Evolutionary conservation across 345 rosid genomes (phyloP).

Genomic region (Odontarrhena argentea): DNA sequence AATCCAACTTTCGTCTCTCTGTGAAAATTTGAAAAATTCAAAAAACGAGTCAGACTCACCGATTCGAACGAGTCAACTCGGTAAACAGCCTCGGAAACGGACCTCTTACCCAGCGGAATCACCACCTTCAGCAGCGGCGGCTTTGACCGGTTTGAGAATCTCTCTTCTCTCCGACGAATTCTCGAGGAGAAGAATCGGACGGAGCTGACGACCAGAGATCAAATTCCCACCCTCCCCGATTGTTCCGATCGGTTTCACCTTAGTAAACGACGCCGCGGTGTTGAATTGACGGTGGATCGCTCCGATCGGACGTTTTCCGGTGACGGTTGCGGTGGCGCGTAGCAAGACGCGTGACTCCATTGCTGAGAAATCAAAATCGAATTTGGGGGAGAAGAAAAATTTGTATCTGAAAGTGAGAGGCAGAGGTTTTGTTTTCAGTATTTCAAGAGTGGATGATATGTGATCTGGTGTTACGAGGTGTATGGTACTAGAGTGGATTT

Average conservation of each 20-base stretch:
- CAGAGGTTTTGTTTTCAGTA: slow-evolving; percentile 28
- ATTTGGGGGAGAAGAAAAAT: too few relatives aligned
- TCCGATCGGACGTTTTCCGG: slow-evolving; percentile 46
- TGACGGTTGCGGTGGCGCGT: slow-evolving; percentile 53
- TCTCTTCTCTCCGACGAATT: slow-evolving; percentile 45
- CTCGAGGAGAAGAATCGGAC: slow-evolving; percentile 70
- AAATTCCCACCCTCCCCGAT: slow-evolving; percentile 74
- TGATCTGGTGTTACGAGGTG: neutral
- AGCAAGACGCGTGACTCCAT: slow-evolving; percentile 88
- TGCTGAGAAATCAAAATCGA: too few relatives aligned
- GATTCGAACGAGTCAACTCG: slow-evolving; percentile 46
- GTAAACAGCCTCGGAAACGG: slow-evolving; percentile 45
- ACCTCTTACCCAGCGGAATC: slow-evolving; percentile 98
- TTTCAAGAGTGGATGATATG: slow-evolving; percentile 24
- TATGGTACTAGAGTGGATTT: neutral
- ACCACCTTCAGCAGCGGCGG: slow-evolving; percentile 78
- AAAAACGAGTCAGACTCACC: slow-evolving; percentile 43
- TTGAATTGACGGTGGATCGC: slow-evolving; percentile 30
- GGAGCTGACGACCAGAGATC: slow-evolving; percentile 83
- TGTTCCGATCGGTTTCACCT: slow-evolving; percentile 52
- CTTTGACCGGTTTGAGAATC: slow-evolving; percentile 51
- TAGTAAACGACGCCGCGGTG: slow-evolving; percentile 24
- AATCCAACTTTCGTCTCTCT: slow-evolving; percentile 78
- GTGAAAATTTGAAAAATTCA: slow-evolving; percentile 17
- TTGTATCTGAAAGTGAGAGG: slow-evolving; percentile 31